phyloP scores from a whole-genome alignment of 768 basidiomycete genomes.

The Lentinula raphanica region DNA sequence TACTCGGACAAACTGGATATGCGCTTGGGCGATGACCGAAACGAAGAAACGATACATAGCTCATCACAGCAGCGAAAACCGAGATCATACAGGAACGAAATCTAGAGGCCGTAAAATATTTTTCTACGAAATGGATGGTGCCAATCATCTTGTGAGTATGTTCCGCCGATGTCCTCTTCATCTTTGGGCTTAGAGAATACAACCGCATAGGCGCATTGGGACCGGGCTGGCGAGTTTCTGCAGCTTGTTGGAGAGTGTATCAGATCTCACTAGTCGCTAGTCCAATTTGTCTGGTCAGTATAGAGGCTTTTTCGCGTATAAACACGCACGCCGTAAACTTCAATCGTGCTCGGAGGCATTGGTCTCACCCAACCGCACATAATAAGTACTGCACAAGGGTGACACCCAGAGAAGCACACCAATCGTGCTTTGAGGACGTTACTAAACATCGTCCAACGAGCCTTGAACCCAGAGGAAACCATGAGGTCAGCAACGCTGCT shows the following conservation, averaged over 20 bases:
- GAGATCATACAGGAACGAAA: not conserved
- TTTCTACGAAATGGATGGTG: not conserved
- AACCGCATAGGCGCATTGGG: not conserved
- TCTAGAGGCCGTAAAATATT: not conserved
- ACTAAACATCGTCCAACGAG: not conserved
- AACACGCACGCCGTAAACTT: not conserved
- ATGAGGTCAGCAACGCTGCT: not conserved
- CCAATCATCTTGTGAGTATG: not conserved
- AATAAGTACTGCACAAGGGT: no score
- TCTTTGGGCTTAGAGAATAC: not conserved
- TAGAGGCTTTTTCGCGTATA: not conserved
- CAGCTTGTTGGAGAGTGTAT: not conserved
- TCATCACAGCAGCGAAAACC: not conserved
- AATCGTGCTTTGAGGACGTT: no score
- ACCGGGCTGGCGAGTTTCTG: not conserved
- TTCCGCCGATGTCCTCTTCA: not conserved
- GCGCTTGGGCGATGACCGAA: slow-evolving; percentile 7
- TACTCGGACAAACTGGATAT: slow-evolving; percentile 6
- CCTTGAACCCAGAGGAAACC: not conserved
- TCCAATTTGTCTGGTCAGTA: not conserved
- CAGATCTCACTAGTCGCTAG: not conserved
- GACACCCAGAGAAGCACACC: no score
- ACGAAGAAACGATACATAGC: slow-evolving; percentile 8
- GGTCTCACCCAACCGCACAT: no score
- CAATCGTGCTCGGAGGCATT: not conserved